A percentile compares a stretch with the other conserved stretches of the same genome.
Evolutionary conservation across 805 yeast genomes (phyloP).

Genomic region (Candida insectalens): DNA sequence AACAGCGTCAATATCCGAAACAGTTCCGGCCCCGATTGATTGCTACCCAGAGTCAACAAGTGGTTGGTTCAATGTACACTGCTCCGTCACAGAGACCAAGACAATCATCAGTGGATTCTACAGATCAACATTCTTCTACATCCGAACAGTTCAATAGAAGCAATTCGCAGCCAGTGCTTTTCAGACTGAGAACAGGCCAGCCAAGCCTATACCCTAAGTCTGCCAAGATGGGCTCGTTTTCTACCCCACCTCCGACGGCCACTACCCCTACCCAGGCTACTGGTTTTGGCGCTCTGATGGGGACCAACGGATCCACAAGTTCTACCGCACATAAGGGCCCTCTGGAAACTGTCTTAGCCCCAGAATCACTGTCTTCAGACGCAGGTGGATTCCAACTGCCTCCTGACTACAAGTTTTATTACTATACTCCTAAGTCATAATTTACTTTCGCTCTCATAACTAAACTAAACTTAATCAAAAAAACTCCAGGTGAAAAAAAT

Average conservation of each 20-base stretch:
- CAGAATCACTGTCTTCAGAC: no score
- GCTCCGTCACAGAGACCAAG: neutral
- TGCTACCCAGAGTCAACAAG: no score
- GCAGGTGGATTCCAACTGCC: neutral
- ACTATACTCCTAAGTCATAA: slow-evolving; percentile 4
- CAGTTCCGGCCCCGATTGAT: neutral
- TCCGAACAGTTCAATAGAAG: neutral
- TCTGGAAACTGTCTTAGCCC: no score
- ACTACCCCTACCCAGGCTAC: no score
- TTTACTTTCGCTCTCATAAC: neutral
- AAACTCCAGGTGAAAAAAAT: neutral
- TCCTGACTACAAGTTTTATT: slow-evolving; percentile 5
- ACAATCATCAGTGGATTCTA: neutral
- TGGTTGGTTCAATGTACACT: neutral
- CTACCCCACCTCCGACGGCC: no score
- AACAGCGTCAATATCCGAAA: neutral
- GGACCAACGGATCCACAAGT: no score
- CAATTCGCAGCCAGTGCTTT: neutral
- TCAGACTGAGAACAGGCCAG: no score
- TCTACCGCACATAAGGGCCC: no score
- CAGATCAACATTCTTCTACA: neutral
- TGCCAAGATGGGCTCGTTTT: no score
- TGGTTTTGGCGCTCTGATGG: no score
- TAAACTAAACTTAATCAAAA: neutral
- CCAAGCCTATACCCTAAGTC: no score